These are phyloP conservation scores for Penicillium oxalicum DNA, from an alignment of 2,329 filamentous ascomycete species.

Conservation along the genomic window DNA sequence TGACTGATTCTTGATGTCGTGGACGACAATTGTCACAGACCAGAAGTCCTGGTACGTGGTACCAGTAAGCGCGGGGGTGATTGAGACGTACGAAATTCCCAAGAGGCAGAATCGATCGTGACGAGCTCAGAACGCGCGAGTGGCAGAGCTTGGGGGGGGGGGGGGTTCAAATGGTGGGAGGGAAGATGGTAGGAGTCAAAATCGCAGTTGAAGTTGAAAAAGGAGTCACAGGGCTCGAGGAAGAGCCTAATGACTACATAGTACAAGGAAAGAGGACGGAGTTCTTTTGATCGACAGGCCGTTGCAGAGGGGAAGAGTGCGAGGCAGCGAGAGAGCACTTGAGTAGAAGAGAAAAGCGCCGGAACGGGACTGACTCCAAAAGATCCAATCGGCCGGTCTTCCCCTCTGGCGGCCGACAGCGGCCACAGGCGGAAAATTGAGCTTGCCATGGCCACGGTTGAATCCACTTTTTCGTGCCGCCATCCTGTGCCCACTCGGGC, in stretches of 20 bases:
- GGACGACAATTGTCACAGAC: not conserved
- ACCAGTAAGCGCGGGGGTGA: slow-evolving; percentile 1
- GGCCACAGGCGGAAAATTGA: slow-evolving; percentile 13
- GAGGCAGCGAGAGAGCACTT: slow-evolving; percentile 24
- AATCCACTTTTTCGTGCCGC: not conserved
- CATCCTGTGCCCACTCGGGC: too few species aligned
- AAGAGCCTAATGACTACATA: slow-evolving; percentile 37
- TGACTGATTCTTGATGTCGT: not conserved
- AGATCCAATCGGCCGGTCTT: slow-evolving; percentile 28
- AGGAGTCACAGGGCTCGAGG: slow-evolving; percentile 27
- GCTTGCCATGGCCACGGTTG: too few species aligned
- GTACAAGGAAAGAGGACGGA: slow-evolving; percentile 21
- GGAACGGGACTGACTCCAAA: slow-evolving; percentile 29
- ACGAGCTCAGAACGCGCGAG: slow-evolving; percentile 22
- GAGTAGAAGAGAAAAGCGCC: slow-evolving; percentile 29
- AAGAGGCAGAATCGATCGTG: slow-evolving; percentile 17
- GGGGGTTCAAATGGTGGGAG: slow-evolving; percentile 3
- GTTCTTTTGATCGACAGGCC: too few species aligned
- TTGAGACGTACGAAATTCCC: slow-evolving; percentile 4
- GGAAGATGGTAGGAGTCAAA: slow-evolving; percentile 24
- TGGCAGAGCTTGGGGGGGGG: slow-evolving; percentile 16
- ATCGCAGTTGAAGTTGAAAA: slow-evolving; percentile 21
- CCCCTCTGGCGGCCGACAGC: slow-evolving; percentile 18
- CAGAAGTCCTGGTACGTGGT: not conserved
- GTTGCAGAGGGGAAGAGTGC: slow-evolving; percentile 27